A percentile compares a stretch with the other conserved stretches of the same genome.
Conservation (phyloP, 2,329 filamentous ascomycete genomes). For the Colletotrichum somersetense region DNA sequence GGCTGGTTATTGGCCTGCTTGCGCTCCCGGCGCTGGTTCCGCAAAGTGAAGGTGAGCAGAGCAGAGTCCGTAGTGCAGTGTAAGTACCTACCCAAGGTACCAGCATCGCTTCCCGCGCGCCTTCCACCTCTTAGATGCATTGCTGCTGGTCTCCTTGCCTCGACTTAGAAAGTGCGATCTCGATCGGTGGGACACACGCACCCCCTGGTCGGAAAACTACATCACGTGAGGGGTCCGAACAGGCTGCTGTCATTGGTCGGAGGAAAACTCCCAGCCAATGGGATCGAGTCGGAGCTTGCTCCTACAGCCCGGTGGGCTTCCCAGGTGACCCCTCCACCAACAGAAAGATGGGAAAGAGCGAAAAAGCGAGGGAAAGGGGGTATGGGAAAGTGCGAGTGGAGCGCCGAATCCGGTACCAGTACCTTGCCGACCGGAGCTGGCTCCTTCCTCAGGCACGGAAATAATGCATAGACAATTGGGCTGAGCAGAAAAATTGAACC, state of each 20-base stretch:
- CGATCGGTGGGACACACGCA: conserved; percentile 7
- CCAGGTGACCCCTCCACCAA: background rate
- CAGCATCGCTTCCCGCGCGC: background rate
- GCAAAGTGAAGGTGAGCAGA: background rate
- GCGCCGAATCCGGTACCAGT: background rate
- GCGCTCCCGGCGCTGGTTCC: background rate
- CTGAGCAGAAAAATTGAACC: too few species aligned
- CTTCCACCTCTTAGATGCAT: background rate
- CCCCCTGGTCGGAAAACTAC: background rate
- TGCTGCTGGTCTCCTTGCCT: background rate
- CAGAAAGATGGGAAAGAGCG: conserved; percentile 16
- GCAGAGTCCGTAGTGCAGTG: background rate
- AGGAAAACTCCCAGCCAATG: conserved; percentile 17
- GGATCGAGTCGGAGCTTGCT: conserved; percentile 36
- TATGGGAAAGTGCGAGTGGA: background rate
- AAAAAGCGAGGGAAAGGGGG: conserved; percentile 2
- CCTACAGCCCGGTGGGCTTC: conserved; percentile 6
- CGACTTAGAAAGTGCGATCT: conserved; percentile 11
- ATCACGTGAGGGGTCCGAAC: conserved; percentile 5
- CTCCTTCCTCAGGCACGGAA: background rate
- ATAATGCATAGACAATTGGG: too few species aligned
- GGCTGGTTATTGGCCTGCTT: background rate
- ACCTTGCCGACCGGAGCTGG: background rate
- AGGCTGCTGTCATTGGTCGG: conserved; percentile 15
- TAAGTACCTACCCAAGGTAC: too few species aligned